These are phyloP conservation scores for Paramecium sonneborni DNA, from an alignment of 73 alveolate species.

Conservation along the genomic window DNA sequence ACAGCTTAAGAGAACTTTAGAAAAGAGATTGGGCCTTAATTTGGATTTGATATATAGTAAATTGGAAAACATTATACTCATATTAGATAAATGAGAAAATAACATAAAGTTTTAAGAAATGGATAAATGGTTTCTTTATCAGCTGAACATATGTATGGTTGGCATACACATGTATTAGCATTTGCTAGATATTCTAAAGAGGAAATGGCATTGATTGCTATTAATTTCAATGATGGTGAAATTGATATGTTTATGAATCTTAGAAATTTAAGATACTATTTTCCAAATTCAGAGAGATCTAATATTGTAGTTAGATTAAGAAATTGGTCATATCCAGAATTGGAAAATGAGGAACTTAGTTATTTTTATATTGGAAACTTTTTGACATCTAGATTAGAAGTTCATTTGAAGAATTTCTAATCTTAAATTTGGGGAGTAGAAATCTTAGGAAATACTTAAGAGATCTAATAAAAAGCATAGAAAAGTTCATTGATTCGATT, in stretches of 20 bases:
- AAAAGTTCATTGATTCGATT: constrained; percentile 57
- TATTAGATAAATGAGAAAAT: constrained; percentile 87
- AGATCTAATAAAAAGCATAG: constrained; percentile 32
- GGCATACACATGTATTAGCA: constrained; percentile 89
- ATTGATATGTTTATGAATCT: constrained; percentile 83
- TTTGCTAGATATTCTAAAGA: constrained; percentile 88
- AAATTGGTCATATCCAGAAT: constrained; percentile 73
- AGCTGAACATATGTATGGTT: constrained; percentile 82
- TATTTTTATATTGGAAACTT: constrained; percentile 89
- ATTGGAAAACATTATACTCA: constrained; percentile 92
- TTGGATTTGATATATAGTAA: constrained; percentile 89
- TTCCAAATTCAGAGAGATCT: constrained; percentile 74
- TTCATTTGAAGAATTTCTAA: constrained; percentile 32
- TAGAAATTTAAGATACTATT: constrained; percentile 70
- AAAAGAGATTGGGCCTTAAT: constrained; percentile 79
- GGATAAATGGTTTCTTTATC: constrained; percentile 90
- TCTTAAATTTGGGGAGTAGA: constrained; percentile 66
- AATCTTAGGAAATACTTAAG: background rate
- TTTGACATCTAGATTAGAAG: constrained; percentile 56
- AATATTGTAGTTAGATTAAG: constrained; percentile 77
- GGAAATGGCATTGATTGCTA: constrained; percentile 91
- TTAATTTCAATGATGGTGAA: constrained; percentile 87
- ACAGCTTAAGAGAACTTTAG: constrained; percentile 49
- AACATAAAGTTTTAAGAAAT: constrained; percentile 82
- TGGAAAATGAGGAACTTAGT: constrained; percentile 73